Evolutionary conservation across 2,329 filamentous ascomycete genomes (phyloP).

Genomic region (Talaromyces verruculosus): DNA sequence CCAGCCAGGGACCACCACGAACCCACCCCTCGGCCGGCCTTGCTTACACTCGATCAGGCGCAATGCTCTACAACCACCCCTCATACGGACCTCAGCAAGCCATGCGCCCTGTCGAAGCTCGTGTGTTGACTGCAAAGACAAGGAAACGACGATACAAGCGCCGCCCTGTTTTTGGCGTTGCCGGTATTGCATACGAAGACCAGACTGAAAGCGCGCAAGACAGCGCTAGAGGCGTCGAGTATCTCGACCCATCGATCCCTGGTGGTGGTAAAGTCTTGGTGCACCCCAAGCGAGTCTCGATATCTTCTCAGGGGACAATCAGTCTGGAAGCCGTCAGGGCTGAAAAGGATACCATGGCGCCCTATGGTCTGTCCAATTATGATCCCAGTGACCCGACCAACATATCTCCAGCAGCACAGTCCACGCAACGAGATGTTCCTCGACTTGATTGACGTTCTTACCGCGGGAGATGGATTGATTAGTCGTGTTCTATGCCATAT

Average conservation of each 20-base stretch:
- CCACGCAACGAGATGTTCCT: constrained; percentile 31
- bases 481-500: background rate
- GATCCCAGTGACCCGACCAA: constrained; percentile 28
- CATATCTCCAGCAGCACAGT: constrained; percentile 31
- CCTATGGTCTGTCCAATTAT: constrained; percentile 40
- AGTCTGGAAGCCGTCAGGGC: constrained; percentile 39
- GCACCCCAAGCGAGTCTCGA: constrained; percentile 47
- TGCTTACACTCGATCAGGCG: constrained; percentile 58
- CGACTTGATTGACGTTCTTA: constrained; percentile 29
- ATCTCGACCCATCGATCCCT: constrained; percentile 45
- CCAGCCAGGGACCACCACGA: constrained; percentile 52
- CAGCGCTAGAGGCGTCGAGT: constrained; percentile 38
- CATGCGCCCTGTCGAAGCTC: constrained; percentile 56
- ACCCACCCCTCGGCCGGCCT: constrained; percentile 67
- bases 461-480: background rate
- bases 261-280: constrained; percentile 57
- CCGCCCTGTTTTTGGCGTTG: constrained; percentile 42
- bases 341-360: constrained; percentile 34
- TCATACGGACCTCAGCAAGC: constrained; percentile 58
- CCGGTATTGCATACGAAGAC: constrained; percentile 44
- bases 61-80: constrained; percentile 60
- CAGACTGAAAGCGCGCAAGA: constrained; percentile 36
- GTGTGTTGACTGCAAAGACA: constrained; percentile 54
- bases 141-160: constrained; percentile 34
- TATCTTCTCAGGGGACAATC: constrained; percentile 49